Conservation (phyloP, 1,284 basidiomycete genomes). For the Amylostereum chailletii region DNA sequence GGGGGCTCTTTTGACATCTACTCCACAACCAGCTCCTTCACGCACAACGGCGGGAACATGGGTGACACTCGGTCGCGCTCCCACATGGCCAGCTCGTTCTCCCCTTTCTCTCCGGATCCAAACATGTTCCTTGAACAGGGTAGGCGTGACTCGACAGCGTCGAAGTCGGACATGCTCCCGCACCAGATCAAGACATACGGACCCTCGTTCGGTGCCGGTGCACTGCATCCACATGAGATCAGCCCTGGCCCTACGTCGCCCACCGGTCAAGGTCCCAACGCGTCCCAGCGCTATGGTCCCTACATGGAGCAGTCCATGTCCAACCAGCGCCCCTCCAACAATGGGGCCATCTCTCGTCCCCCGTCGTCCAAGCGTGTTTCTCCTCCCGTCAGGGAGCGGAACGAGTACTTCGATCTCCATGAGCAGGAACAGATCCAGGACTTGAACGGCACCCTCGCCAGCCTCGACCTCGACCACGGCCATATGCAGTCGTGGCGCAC, state of each 20-base stretch:
- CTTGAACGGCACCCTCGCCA: conserved; percentile 68
- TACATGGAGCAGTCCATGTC: conserved; percentile 27
- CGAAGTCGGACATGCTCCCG: conserved; percentile 22
- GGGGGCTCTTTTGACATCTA: conserved; percentile 5
- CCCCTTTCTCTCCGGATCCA: conserved; percentile 33
- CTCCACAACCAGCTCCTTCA: background rate
- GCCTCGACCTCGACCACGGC: conserved; percentile 48
- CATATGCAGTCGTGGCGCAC: conserved; percentile 3
- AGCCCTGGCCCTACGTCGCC: conserved; percentile 28
- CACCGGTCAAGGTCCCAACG: conserved; percentile 29
- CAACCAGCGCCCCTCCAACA: conserved; percentile 15
- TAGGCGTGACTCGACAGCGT: conserved; percentile 9
- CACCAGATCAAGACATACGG: conserved; percentile 36
- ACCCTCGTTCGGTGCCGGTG: conserved; percentile 32
- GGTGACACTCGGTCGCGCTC: conserved; percentile 8
- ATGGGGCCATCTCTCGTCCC: conserved; percentile 7
- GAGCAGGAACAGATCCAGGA: conserved; percentile 54
- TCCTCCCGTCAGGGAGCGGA: conserved; percentile 6
- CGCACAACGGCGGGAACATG: conserved; percentile 4
- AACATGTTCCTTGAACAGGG: conserved; percentile 19
- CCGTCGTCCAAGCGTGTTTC: conserved; percentile 8
- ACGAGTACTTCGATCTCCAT: conserved; percentile 13
- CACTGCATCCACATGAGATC: conserved; percentile 11
- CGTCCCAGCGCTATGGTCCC: conserved; percentile 32
- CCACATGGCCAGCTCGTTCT: conserved; percentile 21